These are phyloP conservation scores for Flaveria bidentis DNA, from an alignment of 129 eudicot species.

Conservation along the genomic window DNA sequence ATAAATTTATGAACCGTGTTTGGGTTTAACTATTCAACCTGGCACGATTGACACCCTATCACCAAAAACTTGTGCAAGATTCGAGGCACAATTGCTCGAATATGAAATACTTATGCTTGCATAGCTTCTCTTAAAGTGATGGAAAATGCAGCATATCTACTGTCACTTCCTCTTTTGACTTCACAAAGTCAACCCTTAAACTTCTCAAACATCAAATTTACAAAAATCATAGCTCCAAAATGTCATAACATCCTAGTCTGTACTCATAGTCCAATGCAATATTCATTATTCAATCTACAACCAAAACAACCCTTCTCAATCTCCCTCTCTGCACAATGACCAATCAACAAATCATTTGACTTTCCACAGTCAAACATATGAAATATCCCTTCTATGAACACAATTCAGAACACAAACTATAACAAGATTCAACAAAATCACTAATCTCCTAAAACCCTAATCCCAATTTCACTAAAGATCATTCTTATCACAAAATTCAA, in stretches of 20 bases:
- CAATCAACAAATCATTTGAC: conserved; percentile 29
- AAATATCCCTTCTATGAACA: conserved; percentile 2
- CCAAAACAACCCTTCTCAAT: conserved; percentile 17
- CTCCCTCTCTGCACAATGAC: not conserved
- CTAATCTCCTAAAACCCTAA: conserved; percentile 13
- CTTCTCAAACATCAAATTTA: not conserved
- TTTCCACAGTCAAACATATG: conserved; percentile 11
- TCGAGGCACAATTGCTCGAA: not conserved
- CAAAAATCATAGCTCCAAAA: conserved; percentile 11
- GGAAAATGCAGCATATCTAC: conserved; percentile 9
- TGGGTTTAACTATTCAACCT: not conserved
- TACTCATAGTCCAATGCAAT: not conserved
- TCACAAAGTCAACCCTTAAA: conserved; percentile 1
- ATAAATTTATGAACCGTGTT: not conserved
- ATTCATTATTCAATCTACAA: not conserved
- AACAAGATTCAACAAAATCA: not conserved
- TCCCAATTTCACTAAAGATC: not conserved
- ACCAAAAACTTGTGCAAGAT: not conserved
- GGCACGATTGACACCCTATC: not conserved
- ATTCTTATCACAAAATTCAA: not conserved
- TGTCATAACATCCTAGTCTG: not conserved
- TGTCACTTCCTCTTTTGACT: not conserved
- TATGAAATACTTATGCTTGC: not conserved
- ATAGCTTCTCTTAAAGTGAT: not conserved
- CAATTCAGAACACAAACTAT: conserved; percentile 8